phyloP scores from a whole-genome alignment of 2,329 filamentous ascomycete genomes.

The Trichoderma atroviride region DNA sequence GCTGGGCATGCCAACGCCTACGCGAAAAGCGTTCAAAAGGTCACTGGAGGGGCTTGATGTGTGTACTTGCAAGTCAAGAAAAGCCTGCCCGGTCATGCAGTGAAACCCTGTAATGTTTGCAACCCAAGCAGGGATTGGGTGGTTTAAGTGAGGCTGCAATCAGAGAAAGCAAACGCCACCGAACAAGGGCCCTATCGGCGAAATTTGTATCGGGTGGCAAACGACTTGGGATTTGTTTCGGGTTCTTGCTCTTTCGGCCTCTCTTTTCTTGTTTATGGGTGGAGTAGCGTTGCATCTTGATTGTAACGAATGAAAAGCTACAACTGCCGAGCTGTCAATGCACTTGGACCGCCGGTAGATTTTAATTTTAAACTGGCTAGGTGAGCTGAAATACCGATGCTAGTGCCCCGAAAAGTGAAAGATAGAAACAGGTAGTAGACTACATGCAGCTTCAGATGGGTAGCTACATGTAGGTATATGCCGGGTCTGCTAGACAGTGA shows the following conservation, averaged over 20 bases:
- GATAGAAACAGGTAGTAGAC: background rate
- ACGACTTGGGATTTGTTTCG: background rate
- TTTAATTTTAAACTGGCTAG: background rate
- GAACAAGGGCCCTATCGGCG: background rate
- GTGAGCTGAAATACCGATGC: background rate
- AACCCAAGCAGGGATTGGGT: background rate
- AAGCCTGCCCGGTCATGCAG: background rate
- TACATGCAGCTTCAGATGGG: background rate
- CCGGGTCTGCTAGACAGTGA: background rate
- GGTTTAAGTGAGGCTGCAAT: slow-evolving; percentile 1
- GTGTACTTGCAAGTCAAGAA: background rate
- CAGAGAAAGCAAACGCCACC: background rate
- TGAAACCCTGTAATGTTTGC: background rate
- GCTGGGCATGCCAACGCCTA: background rate
- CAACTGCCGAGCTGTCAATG: background rate
- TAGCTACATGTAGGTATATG: background rate
- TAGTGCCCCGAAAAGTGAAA: background rate
- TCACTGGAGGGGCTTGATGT: background rate
- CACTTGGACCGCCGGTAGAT: background rate
- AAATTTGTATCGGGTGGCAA: background rate
- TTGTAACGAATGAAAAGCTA: background rate
- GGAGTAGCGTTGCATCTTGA: background rate
- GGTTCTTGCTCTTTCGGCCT: background rate
- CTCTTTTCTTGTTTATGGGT: background rate
- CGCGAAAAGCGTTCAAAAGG: background rate